Evolutionary conservation across 305 asterid species (phyloP).

Genomic region (Withania somnifera): DNA sequence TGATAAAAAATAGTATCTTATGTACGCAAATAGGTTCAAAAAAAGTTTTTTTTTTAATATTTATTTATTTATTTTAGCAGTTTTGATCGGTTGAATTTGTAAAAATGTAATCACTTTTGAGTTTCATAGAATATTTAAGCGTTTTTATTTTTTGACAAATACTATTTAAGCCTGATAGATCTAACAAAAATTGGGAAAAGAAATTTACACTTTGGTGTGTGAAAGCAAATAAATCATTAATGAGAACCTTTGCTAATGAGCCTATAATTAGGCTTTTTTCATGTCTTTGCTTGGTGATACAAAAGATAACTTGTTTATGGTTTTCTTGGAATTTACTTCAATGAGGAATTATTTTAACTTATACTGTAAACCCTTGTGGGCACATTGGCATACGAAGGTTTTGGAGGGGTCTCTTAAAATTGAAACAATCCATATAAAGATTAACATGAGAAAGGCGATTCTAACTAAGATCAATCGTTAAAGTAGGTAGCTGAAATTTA

Average conservation of each 20-base stretch:
- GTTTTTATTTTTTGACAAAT: too few species aligned
- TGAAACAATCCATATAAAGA: background rate
- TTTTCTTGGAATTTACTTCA: slow-evolving; percentile 26
- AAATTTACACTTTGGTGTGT: background rate
- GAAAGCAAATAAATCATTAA: background rate
- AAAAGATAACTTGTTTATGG: background rate
- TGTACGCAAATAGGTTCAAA: too few species aligned
- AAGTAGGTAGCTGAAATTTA: background rate
- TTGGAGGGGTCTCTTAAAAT: background rate
- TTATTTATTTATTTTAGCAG: background rate
- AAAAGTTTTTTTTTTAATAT: too few species aligned
- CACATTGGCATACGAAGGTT: background rate
- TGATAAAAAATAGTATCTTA: too few species aligned
- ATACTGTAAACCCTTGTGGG: background rate
- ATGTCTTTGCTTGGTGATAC: slow-evolving; percentile 23
- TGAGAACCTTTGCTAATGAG: background rate
- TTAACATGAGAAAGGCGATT: background rate
- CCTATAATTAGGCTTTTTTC: slow-evolving; percentile 2
- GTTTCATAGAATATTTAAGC: background rate
- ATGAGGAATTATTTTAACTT: background rate
- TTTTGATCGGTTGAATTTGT: background rate
- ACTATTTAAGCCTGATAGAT: background rate
- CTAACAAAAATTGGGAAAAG: background rate
- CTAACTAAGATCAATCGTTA: background rate
- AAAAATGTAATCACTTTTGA: background rate